Conservation (phyloP, 2,329 filamentous ascomycete species). For the Dactylellina cionopaga region DNA sequence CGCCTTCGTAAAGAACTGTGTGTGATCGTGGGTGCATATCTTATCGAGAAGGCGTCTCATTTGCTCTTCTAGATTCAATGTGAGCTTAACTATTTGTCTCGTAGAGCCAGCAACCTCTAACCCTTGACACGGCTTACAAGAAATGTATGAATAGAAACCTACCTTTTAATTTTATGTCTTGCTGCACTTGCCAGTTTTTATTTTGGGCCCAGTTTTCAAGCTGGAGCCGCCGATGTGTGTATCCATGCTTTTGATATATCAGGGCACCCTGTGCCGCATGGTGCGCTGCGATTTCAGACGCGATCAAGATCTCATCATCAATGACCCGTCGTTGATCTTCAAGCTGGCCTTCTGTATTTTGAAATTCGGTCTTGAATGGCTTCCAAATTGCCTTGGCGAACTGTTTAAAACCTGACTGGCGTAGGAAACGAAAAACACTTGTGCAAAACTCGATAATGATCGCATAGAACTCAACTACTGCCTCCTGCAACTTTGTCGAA, state of each 20-base stretch:
- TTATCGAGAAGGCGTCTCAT: slow-evolving; percentile 25
- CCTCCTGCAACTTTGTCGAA: slow-evolving; percentile 49
- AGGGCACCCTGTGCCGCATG: slow-evolving; percentile 22
- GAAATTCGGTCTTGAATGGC: slow-evolving; percentile 52
- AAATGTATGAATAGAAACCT: not conserved
- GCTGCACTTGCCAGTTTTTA: slow-evolving; percentile 25
- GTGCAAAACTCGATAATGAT: slow-evolving; percentile 52
- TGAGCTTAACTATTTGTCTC: not conserved
- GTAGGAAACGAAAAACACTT: slow-evolving; percentile 48
- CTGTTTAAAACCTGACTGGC: slow-evolving; percentile 32
- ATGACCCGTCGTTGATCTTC: slow-evolving; percentile 33
- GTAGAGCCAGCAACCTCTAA: not conserved
- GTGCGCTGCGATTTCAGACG: slow-evolving; percentile 30
- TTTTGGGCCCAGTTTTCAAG: slow-evolving; percentile 15
- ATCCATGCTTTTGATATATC: slow-evolving; percentile 30
- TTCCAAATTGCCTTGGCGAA: slow-evolving; percentile 50
- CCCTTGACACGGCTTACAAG: not conserved
- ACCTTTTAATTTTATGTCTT: slow-evolving; percentile 20
- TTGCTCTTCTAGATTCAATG: slow-evolving; percentile 6
- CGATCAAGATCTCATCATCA: slow-evolving; percentile 33
- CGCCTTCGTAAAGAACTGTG: slow-evolving; percentile 27
- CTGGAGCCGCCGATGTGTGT: slow-evolving; percentile 20
- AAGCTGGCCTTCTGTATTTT: slow-evolving; percentile 42
- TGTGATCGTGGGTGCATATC: slow-evolving; percentile 52
- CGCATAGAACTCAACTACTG: slow-evolving; percentile 51